Percentiles rank a stretch among this genome's conserved stretches.
These are phyloP conservation scores for Macrophomina tecta DNA, from an alignment of 2,329 filamentous ascomycete species.

Conservation along the genomic window DNA sequence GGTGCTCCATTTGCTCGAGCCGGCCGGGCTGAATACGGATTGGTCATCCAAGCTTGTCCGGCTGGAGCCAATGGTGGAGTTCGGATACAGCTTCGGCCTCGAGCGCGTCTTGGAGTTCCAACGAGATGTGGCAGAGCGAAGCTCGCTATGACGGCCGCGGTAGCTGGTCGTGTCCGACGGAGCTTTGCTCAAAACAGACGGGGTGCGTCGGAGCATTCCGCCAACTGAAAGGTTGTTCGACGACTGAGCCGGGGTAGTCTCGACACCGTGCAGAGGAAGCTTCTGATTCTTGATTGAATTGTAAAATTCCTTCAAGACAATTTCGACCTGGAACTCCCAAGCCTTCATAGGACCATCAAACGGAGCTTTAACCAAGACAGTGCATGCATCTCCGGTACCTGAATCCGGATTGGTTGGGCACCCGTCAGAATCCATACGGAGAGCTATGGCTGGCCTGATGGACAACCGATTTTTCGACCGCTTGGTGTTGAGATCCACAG, in stretches of 20 bases:
- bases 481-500: conserved; percentile 31
- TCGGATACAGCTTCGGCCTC: conserved; percentile 74
- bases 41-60: conserved; percentile 93
- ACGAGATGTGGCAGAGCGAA: conserved; percentile 67
- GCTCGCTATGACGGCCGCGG: conserved; percentile 74
- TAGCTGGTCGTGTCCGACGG: conserved; percentile 81
- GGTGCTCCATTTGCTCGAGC: conserved; percentile 94
- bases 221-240: conserved; percentile 68
- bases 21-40: conserved; percentile 89
- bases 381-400: conserved; percentile 62
- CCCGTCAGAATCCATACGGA: conserved; percentile 44
- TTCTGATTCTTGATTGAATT: conserved; percentile 83
- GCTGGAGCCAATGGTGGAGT: conserved; percentile 85
- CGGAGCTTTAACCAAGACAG: conserved; percentile 76
- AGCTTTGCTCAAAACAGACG: conserved; percentile 90
- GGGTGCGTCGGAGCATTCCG: conserved; percentile 79
- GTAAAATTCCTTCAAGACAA: conserved; percentile 92
- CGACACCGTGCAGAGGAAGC: conserved; percentile 82
- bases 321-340: conserved; percentile 90
- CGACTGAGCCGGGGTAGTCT: conserved; percentile 53
- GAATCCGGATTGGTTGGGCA: conserved; percentile 42
- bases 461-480: conserved; percentile 36
- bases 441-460: conserved; percentile 19
- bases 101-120: conserved; percentile 90
- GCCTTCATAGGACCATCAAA: conserved; percentile 76